These are phyloP conservation scores for Salix udensis DNA, from an alignment of 345 rosid species.

Conservation along the genomic window DNA sequence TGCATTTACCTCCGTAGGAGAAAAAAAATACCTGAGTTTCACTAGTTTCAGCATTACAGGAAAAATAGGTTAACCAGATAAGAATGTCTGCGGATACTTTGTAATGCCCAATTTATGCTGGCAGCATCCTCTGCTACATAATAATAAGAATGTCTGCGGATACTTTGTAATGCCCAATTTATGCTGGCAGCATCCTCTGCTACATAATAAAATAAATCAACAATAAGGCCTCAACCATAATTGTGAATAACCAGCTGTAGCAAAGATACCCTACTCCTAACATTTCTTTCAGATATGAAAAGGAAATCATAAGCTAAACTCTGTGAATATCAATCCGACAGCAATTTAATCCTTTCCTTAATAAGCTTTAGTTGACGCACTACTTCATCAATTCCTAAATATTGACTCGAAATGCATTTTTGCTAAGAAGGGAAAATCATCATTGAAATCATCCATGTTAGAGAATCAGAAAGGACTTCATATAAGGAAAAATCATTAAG, in stretches of 20 bases:
- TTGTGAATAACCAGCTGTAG: not conserved
- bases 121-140: not conserved
- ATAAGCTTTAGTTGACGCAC: no score
- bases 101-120: not conserved
- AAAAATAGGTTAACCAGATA: not conserved
- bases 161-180: not conserved
- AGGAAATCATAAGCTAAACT: no score
- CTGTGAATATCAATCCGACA: no score
- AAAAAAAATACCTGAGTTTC: not conserved
- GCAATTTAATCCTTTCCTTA: no score
- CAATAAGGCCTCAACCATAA: not conserved
- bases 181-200: not conserved
- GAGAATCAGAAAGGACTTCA: no score
- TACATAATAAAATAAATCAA: not conserved
- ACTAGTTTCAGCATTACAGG: not conserved
- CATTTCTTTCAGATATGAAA: no score
- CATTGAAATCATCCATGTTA: no score
- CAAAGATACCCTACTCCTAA: not conserved
- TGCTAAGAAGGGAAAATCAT: no score
- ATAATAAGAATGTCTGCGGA: not conserved
- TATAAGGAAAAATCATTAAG: no score
- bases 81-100: not conserved
- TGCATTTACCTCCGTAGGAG: not conserved
- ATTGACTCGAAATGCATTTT: no score
- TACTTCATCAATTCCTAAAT: no score